phyloP scores from a whole-genome alignment of 305 asterid species.

The Coffea humblotiana region DNA sequence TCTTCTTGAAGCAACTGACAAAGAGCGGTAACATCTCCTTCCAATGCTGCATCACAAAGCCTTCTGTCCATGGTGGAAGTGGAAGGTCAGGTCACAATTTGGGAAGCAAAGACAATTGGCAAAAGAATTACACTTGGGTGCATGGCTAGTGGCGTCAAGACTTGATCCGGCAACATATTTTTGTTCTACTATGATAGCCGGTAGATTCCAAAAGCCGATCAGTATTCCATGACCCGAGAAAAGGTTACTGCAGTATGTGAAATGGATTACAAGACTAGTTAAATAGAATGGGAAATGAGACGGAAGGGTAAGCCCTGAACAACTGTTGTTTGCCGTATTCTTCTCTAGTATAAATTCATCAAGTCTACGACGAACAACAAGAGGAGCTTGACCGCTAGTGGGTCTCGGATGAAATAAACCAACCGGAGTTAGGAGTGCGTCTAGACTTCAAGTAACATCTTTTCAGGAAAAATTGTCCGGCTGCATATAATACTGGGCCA shows the following conservation, averaged over 20 bases:
- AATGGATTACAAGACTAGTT: neutral
- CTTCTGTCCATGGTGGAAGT: neutral
- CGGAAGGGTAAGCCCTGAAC: too few relatives aligned
- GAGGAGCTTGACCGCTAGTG: neutral
- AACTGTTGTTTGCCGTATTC: too few relatives aligned
- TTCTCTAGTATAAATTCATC: too few relatives aligned
- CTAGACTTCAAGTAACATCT: neutral
- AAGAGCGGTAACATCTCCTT: too few relatives aligned
- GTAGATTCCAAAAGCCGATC: neutral
- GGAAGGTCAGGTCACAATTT: neutral
- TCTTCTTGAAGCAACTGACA: too few relatives aligned
- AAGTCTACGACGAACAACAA: too few relatives aligned
- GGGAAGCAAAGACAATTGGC: neutral
- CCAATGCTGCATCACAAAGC: too few relatives aligned
- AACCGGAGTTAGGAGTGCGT: neutral
- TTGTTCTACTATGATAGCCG: neutral
- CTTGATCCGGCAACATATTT: neutral
- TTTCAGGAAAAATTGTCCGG: neutral
- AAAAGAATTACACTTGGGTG: neutral
- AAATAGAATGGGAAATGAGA: too few relatives aligned
- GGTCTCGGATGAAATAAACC: too few relatives aligned
- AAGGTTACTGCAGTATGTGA: neutral
- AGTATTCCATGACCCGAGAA: too few relatives aligned
- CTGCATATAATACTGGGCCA: neutral
- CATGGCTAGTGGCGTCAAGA: too few relatives aligned